Evolutionary conservation across 2,329 filamentous ascomycete species (phyloP).

Genomic region (Didymella sp.): DNA sequence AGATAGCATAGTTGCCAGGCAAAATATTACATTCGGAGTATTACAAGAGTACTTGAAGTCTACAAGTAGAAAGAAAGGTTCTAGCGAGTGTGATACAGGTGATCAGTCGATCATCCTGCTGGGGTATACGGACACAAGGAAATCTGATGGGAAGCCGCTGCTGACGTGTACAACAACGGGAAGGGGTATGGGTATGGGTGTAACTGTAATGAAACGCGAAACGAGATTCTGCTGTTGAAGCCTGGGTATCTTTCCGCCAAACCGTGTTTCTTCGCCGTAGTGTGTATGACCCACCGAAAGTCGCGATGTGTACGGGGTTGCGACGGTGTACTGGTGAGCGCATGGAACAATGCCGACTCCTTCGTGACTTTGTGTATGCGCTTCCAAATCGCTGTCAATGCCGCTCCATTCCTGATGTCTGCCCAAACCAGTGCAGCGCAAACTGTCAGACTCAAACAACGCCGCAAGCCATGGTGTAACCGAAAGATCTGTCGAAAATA

Average conservation of each 20-base stretch:
- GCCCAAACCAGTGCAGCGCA: conserved; percentile 10
- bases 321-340: neutral
- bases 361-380: conserved; percentile 8
- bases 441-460: conserved; percentile 14
- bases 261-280: conserved; percentile 8
- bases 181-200: conserved; percentile 14
- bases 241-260: conserved; percentile 16
- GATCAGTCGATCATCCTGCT: conserved; percentile 4
- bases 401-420: conserved; percentile 6
- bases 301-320: neutral
- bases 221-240: conserved; percentile 16
- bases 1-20: conserved; percentile 10
- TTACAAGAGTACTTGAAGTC: conserved; percentile 21
- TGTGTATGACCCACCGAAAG: neutral
- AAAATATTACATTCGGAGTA: conserved; percentile 19
- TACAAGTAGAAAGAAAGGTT: conserved; percentile 20
- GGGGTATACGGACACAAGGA: conserved; percentile 19
- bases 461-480: conserved; percentile 19
- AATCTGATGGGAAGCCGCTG: conserved; percentile 18
- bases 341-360: conserved; percentile 1
- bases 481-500: conserved; percentile 14
- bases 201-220: conserved; percentile 16
- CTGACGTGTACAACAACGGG: conserved; percentile 7
- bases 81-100: conserved; percentile 21
- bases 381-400: conserved; percentile 17